Base-by-base conservation (phyloP, 805 yeast species). In the Yamadazyma olivae region DNA sequence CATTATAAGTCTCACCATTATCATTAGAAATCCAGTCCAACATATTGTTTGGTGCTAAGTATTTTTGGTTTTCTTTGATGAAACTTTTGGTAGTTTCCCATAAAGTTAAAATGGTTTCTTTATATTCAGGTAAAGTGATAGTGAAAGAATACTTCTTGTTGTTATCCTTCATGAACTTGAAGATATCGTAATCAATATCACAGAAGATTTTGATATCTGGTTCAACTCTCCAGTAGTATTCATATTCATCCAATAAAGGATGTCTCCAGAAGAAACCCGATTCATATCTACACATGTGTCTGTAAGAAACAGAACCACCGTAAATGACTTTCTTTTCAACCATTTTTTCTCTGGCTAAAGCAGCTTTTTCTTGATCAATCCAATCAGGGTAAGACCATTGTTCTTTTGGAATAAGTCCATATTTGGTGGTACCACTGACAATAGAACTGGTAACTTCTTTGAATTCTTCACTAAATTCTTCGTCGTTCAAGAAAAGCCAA, bases 161-260 rank as follows among this genome's bases (percentile, higher is more conserved):
- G 49, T 84, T 78, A 39, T 79, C 80, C 47, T 87, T 72, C 83
- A 91, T 74, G 44, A 81, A 74, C 50, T 77, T 74, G 67, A 91
- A 91, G 10, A 96, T 90, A 58, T 91, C 99, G 59, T 80, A 83
- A 53, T 81, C 79, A 40, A 89, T 67, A 60, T 89, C 95, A 70
- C 96, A 88, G 62, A 70, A 81, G 50, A 88, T 75, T 59, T 76
- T 75, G 56, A 84, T 75, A 56, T 79, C 85, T 14, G 96, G 96
- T 61, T 89, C 96, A 37, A 89, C 95, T 64, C 96, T 79, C 96
- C 96, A 89, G 70, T 89, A 89, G 73, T 82, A 89, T 43, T 84
- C 88, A 59, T 79, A 88, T n/a, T 85, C 81, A 37, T 68, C 69
- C 71, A 89, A 57, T 40, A 83, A 54, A 28, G 81, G 81, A 56